Evolutionary conservation across 805 yeast species (phyloP), one percentile per base, ranked within the genome.

Genomic region (Clavispora asparagi): DNA sequence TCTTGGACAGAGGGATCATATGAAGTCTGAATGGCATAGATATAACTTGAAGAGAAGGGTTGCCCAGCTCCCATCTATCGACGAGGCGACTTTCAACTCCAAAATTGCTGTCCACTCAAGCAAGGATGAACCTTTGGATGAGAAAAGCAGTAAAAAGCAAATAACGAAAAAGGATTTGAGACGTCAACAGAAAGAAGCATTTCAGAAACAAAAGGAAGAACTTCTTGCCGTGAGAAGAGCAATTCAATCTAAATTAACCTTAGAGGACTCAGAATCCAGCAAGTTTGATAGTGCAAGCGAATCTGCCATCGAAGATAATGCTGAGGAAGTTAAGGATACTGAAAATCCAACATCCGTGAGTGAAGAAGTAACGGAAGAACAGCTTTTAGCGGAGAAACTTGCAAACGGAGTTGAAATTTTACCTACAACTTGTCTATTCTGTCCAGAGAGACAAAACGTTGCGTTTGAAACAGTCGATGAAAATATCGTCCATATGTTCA

Each of bases 1-100:
- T 8, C 67, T 64, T 35, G 59, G 66, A 40, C 77, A 71, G 50
- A 53, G 76, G 40, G 53, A 58, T 46, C 99, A 94, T 63, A 94
- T 94, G 99, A 89, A 87, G 62, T 83, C 96, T 2, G 99, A 94
- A 46, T 94, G 99, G 99, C 99, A 94, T 62, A 78, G 99, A 52
- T 94, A 94, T 66, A 94, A 94, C 60, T 76, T 94, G 60, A 94
- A 94, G 62, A 81, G 99, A 68, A 79, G 96, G 58, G 96, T 94
- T 29, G 96, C 97, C 1, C 69, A 67, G 49, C 61, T 74, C 52
- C 65, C 65, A 10, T 43, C 64, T 13, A 56, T 61, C 28, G 60
- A 52, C 32, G 65, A 61, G 51, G 53, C 47, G 3, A 45, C 53
- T 32, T 61, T 61, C 47, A 46, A 51, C 40, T 39, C 50, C 29